Percentiles rank a stretch among this genome's conserved stretches.
Conservation (phyloP, 352 stramenopile genomes). For the Globisporangium uncinulatum region DNA sequence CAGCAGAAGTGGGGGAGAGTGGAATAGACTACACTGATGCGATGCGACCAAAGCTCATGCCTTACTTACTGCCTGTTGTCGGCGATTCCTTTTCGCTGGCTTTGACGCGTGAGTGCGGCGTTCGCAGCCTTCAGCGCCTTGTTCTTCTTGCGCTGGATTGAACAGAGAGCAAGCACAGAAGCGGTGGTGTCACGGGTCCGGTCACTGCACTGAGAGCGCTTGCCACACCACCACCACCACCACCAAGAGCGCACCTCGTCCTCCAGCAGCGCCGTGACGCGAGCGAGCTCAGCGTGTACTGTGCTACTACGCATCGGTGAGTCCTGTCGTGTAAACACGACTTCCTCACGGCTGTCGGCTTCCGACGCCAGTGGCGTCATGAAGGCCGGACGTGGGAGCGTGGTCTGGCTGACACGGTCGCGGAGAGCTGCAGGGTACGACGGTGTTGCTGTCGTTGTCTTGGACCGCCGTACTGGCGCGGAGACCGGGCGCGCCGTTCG, state of each 20-base stretch:
- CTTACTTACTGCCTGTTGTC: not conserved
- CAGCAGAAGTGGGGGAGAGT: not conserved
- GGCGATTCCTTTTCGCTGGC: constrained; percentile 15
- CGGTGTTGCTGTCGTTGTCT: constrained; percentile 15
- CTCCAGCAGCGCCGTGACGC: constrained; percentile 15
- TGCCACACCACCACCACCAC: no score
- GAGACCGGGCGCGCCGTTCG: constrained; percentile 44
- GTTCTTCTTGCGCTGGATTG: constrained; percentile 35
- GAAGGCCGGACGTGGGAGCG: not conserved
- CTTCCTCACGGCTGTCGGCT: constrained; percentile 4
- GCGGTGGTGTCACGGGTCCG: not conserved
- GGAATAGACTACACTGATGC: not conserved
- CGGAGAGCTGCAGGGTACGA: constrained; percentile 50
- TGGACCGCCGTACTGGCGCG: constrained; percentile 56
- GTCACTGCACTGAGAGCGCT: no score
- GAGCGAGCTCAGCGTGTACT: constrained; percentile 2
- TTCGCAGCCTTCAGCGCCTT: constrained; percentile 36
- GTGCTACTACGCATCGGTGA: not conserved
- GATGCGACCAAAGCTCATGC: no score
- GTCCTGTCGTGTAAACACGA: constrained; percentile 4
- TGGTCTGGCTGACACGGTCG: constrained; percentile 32
- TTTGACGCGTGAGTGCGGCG: constrained; percentile 26
- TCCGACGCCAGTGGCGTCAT: not conserved
- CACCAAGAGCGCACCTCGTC: constrained; percentile 21
- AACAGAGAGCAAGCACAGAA: not conserved